Base-by-base conservation (phyloP, 2,329 filamentous ascomycete genomes). In the Colletotrichum tropicicola region DNA sequence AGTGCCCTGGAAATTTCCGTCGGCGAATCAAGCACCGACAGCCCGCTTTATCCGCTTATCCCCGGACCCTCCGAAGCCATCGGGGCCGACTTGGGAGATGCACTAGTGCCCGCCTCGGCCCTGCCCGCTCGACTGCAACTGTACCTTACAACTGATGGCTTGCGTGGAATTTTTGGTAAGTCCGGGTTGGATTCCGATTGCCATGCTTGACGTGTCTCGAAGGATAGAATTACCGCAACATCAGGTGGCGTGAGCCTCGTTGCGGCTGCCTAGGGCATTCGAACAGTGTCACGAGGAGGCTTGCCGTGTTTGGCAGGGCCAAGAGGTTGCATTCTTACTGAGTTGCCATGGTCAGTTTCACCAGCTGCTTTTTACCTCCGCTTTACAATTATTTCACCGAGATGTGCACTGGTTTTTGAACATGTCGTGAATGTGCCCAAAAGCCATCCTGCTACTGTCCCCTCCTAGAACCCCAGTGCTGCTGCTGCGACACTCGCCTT, bases 1-100 rank as follows among this genome's bases (percentile, higher is more conserved):
- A 21, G 32, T 28, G 28, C 12, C 13, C n/a, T 48, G 47, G 30
- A 32, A 53, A 28, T 51, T 25, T 43, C 61, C 57, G 49, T 65
- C 43, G 61, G 49, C 61, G 61, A 61, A 65, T 61, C 35, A 52
- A 39, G 43, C 21, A 51, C 51, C 44, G 59, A 56, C 23, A 23
- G 60, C 49, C 56, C 56, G 35, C 35, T 53, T 27, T 30, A 49
- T 54, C 55, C 55, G 60, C 61, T 61, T 65, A 61, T 61, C 57
- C 43, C 61, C 61, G 57, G 61, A 30, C 39, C 48, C 60, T 32
- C 56, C 41, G 32, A 19, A 35, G 28, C 28, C 19, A 12, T 55
- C 61, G 49, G 57, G 43, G 25, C 57, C 61, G 61, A 53, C n/a
- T n/a, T n/a, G n/a, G n/a, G n/a, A n/a, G n/a, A n/a, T 44, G 28